Evolutionary conservation across 192 early-diverging fungal genomes (phyloP).

Genomic region (Backusella parvicylindrica): DNA sequence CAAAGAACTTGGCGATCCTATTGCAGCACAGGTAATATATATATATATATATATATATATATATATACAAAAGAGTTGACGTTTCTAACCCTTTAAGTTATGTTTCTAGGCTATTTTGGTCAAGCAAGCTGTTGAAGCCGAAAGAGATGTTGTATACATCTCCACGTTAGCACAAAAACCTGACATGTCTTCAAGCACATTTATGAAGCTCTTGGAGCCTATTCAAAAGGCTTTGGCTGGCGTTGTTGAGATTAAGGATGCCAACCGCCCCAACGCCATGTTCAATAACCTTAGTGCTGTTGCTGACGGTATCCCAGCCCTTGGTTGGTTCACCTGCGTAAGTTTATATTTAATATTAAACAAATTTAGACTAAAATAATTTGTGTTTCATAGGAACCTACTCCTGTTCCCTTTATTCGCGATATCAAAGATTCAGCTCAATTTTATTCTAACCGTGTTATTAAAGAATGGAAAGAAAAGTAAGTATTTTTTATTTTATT

Average conservation of each 20-base stretch:
- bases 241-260: slow-evolving; percentile 69
- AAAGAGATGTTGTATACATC: slow-evolving; percentile 72
- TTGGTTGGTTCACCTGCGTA: slow-evolving; percentile 90
- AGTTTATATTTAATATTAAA: slow-evolving; percentile 13
- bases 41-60: background rate
- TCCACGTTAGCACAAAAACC: slow-evolving; percentile 80
- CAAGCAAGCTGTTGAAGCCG: slow-evolving; percentile 58
- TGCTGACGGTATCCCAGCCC: slow-evolving; percentile 84
- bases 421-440: slow-evolving; percentile 91
- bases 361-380: background rate
- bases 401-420: slow-evolving; percentile 81
- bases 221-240: slow-evolving; percentile 66
- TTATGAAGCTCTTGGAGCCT: slow-evolving; percentile 64
- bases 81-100: slow-evolving; percentile 22
- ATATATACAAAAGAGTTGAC: background rate
- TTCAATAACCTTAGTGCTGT: slow-evolving; percentile 84
- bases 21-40: slow-evolving; percentile 52
- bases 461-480: slow-evolving; percentile 89
- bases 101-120: slow-evolving; percentile 56
- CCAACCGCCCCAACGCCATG: slow-evolving; percentile 68
- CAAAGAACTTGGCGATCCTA: slow-evolving; percentile 44
- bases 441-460: slow-evolving; percentile 89
- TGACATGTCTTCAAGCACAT: slow-evolving; percentile 45
- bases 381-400: slow-evolving; percentile 59
- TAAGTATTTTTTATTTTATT: slow-evolving; percentile 33